Conservation (phyloP, 1,284 basidiomycete species). For the Marasmius sp. region DNA sequence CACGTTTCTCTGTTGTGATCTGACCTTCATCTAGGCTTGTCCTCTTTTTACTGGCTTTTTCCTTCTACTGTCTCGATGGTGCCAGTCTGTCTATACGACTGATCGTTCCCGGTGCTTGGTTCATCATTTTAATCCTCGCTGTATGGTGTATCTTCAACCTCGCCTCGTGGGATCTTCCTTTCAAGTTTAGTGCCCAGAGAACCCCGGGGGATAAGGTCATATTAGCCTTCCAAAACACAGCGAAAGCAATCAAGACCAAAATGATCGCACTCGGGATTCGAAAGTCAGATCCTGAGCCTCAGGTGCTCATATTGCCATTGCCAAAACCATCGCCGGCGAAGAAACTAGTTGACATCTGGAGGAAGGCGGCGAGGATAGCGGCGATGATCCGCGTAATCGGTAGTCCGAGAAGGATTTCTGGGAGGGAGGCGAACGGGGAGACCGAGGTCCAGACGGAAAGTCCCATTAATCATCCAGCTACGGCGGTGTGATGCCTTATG, state of each 20-base stretch:
- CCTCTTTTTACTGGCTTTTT: constrained; percentile 6
- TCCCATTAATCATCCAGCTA: too few species aligned
- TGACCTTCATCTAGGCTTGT: background rate
- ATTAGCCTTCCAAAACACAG: background rate
- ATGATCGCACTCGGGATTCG: background rate
- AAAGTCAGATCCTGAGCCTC: background rate
- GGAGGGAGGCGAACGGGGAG: too few species aligned
- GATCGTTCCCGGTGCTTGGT: background rate
- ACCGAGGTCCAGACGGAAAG: too few species aligned
- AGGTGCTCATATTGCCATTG: background rate
- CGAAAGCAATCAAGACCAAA: background rate
- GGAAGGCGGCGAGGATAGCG: too few species aligned
- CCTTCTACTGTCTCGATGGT: constrained; percentile 2
- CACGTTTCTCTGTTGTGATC: background rate
- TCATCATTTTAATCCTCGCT: background rate
- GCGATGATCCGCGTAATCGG: too few species aligned
- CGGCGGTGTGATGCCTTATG: too few species aligned
- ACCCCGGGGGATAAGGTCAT: background rate
- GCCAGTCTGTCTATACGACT: background rate
- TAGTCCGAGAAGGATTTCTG: too few species aligned
- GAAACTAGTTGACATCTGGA: background rate
- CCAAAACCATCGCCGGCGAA: background rate
- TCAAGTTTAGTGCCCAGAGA: background rate
- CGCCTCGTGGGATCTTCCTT: background rate
- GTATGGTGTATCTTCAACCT: constrained; percentile 9